Evolutionary conservation across 1,284 basidiomycete genomes (phyloP).

Genomic region (Peniophora sp.): DNA sequence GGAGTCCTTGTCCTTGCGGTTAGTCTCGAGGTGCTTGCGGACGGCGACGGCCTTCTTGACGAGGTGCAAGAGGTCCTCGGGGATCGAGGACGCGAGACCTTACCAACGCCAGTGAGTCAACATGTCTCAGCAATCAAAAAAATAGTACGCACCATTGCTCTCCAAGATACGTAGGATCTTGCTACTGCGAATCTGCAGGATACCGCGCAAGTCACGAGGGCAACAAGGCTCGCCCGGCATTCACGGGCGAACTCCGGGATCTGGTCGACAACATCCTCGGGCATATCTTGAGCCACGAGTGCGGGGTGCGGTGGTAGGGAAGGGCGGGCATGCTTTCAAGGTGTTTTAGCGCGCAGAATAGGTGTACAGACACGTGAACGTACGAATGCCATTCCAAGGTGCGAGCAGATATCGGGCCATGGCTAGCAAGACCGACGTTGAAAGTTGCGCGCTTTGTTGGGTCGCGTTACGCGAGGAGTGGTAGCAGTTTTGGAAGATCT

Average conservation of each 20-base stretch:
- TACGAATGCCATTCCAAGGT: too few relatives aligned
- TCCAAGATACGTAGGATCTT: slow-evolving; percentile 99
- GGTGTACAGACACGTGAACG: slow-evolving; percentile 61
- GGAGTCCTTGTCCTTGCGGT: slow-evolving; percentile 98
- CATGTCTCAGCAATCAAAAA: neutral
- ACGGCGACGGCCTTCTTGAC: slow-evolving; percentile 99
- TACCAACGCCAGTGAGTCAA: neutral
- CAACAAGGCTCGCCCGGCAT: slow-evolving; percentile 96
- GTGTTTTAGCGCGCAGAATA: too few relatives aligned
- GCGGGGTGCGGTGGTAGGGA: slow-evolving; percentile 94
- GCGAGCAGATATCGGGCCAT: too few relatives aligned
- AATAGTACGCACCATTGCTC: slow-evolving; percentile 79
- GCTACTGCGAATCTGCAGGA: slow-evolving; percentile 98
- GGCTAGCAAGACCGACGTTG: too few relatives aligned
- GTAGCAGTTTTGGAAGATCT: too few relatives aligned
- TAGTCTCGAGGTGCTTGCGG: slow-evolving; percentile 97
- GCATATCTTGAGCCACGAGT: slow-evolving; percentile 94
- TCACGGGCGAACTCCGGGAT: slow-evolving; percentile 97
- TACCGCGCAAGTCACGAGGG: slow-evolving; percentile 96
- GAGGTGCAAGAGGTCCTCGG: slow-evolving; percentile 99
- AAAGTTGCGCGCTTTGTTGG: too few relatives aligned
- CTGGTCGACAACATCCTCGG: slow-evolving; percentile 91
- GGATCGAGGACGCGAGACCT: slow-evolving; percentile 96
- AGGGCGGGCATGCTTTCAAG: slow-evolving; percentile 37
- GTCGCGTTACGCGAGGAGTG: too few relatives aligned